Conservation (phyloP, 2,329 filamentous ascomycete genomes). For the Aspergillus cejpii region DNA sequence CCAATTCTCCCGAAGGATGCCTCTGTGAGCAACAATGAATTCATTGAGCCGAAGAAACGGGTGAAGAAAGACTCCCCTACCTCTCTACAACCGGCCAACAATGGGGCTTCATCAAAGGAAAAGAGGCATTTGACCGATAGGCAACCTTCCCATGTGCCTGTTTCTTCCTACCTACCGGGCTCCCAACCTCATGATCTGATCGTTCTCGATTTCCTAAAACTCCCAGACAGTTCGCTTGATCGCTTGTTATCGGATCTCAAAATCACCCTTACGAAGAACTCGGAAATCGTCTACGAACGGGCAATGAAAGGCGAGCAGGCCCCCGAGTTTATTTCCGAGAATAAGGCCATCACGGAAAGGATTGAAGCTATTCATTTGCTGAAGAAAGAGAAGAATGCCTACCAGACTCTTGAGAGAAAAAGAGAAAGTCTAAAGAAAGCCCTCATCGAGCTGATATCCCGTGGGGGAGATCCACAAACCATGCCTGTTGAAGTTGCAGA, state of each 20-base stretch:
- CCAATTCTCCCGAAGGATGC: slow-evolving; percentile 25
- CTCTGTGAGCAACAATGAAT: slow-evolving; percentile 7
- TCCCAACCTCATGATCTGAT: slow-evolving; percentile 19
- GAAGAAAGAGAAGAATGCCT: slow-evolving; percentile 23
- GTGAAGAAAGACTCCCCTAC: background rate
- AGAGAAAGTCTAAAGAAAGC: slow-evolving; percentile 32
- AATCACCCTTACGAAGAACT: slow-evolving; percentile 29
- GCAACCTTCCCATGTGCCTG: slow-evolving; percentile 1
- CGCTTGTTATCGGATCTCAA: slow-evolving; percentile 26
- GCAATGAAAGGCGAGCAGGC: slow-evolving; percentile 33
- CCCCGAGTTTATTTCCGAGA: slow-evolving; percentile 31
- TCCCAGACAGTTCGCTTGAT: slow-evolving; percentile 24
- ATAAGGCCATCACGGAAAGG: slow-evolving; percentile 31
- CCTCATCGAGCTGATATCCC: slow-evolving; percentile 32
- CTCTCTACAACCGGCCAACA: background rate
- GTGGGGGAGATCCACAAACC: slow-evolving; percentile 28
- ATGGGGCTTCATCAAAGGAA: slow-evolving; percentile 10
- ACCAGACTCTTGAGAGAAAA: slow-evolving; percentile 24
- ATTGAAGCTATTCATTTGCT: slow-evolving; percentile 36
- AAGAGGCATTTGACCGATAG: background rate
- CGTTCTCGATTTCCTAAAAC: slow-evolving; percentile 29
- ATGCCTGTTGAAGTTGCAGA: slow-evolving; percentile 31
- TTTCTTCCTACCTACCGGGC: slow-evolving; percentile 4
- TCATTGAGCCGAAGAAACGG: background rate
- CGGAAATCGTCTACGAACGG: slow-evolving; percentile 33